A percentile compares a stretch with the other conserved stretches of the same genome.
phyloP scores from a whole-genome alignment of 306 rosid genomes.

The Cotoneaster glaucophyllus region DNA sequence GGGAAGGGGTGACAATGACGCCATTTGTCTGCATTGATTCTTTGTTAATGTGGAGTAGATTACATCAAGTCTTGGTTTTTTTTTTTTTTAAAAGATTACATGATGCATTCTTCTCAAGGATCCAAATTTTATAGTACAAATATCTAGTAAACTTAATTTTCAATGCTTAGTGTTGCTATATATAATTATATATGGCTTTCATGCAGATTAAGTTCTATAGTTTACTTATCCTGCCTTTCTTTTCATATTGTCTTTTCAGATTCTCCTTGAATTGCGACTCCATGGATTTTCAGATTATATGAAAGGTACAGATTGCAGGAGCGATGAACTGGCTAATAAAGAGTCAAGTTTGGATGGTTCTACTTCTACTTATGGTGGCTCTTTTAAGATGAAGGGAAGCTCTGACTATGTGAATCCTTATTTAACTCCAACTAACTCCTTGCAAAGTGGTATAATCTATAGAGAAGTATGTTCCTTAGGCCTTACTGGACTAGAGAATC shows the following conservation, averaged over 20 bases:
- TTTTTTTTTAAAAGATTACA: neutral
- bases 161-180: slow-evolving; percentile 5
- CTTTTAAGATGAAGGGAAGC: slow-evolving; percentile 45
- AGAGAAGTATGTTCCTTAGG: slow-evolving; percentile 51
- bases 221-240: slow-evolving; percentile 6
- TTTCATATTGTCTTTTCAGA: slow-evolving; percentile 43
- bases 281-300: slow-evolving; percentile 47
- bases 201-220: neutral
- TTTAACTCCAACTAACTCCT: slow-evolving; percentile 21
- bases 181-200: neutral
- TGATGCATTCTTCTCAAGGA: too few relatives aligned
- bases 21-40: neutral
- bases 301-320: slow-evolving; percentile 27
- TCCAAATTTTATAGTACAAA: neutral
- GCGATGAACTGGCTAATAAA: slow-evolving; percentile 32
- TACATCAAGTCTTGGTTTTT: neutral
- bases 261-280: slow-evolving; percentile 65
- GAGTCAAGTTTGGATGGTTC: slow-evolving; percentile 36
- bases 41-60: neutral
- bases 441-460: slow-evolving; percentile 32
- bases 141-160: neutral
- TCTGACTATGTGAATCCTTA: slow-evolving; percentile 31
- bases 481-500: slow-evolving; percentile 78
- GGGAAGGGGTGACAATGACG: neutral
- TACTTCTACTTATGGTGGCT: slow-evolving; percentile 20